Base-by-base conservation (phyloP, 2,329 filamentous ascomycete genomes). In the Chalaropsis ovoidea region DNA sequence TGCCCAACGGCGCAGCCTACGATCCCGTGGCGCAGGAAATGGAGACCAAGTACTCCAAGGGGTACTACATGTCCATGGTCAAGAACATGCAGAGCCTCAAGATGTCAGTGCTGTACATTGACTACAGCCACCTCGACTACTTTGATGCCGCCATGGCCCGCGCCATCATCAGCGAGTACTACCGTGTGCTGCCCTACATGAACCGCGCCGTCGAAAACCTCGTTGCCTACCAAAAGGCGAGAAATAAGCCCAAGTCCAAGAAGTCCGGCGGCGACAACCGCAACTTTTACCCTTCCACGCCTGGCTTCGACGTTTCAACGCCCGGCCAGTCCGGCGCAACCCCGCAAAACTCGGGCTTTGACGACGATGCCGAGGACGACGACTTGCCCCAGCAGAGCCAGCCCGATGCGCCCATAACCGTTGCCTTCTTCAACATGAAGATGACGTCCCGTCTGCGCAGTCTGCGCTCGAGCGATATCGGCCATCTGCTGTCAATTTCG, bases 341-440 rank as follows among this genome's bases (percentile, higher is more conserved):
- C 6, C 66, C 66, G n/a, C 66, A 63, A 35, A 56, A 63, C 19
- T 67, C 66, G 24, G 66, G 66, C n/a, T 42, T 43, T 19, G 66
- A 65, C 2, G 66, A 67, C 1, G 63, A 63, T 22, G 17, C 31
- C 15, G 52, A 52, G 3, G 49, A 39, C 19, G 54, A 96, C 75
- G 92, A 96, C 77, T 19, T 31, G 24, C 52, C 52, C 22, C 52
- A 56, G 27, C 52, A 56, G 31, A 56, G 4, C 52, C 52, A 56
- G 52, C 96, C 94, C 0, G 94, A 99, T 77, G 96, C 95, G 79
- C 81, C 99, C 45, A 97, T 99, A 75, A 85, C 90, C 3, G 81
- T 96, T 63, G 92, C 92, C 41, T 95, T 96, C 72, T 96, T 96
- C 79, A 95, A 96, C 73, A 79, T 96, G 35, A 90, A 92, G 0